A percentile compares a stretch with the other conserved stretches of the same genome.
These are phyloP conservation scores for Fusarium sacchari DNA, from an alignment of 2,329 filamentous ascomycete genomes.

Conservation along the genomic window DNA sequence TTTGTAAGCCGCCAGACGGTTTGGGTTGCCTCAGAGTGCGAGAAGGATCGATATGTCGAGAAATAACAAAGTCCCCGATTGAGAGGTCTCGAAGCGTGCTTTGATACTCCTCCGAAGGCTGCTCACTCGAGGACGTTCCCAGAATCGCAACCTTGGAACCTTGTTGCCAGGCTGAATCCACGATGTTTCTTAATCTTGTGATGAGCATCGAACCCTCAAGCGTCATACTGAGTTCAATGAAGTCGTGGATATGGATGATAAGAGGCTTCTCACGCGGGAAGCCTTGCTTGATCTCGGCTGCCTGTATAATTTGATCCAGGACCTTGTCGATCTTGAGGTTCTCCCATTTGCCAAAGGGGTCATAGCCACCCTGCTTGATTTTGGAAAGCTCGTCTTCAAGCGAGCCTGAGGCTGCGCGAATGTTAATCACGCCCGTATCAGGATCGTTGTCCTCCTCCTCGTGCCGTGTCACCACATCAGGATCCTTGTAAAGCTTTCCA, in stretches of 20 bases:
- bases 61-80: constrained; percentile 54
- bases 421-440: constrained; percentile 46
- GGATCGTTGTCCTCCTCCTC: constrained; percentile 50
- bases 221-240: constrained; percentile 78
- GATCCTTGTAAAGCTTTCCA: constrained; percentile 61
- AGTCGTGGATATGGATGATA: constrained; percentile 83
- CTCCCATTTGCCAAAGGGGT: constrained; percentile 63
- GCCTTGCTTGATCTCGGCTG: constrained; percentile 53
- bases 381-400: constrained; percentile 58
- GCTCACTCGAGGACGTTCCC: constrained; percentile 75
- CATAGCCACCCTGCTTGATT: constrained; percentile 51
- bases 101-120: constrained; percentile 57
- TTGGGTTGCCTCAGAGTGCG: constrained; percentile 43
- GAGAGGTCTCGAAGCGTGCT: constrained; percentile 53
- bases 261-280: constrained; percentile 57
- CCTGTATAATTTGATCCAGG: constrained; percentile 65
- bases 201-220: constrained; percentile 76
- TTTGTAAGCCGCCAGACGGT: constrained; percentile 33
- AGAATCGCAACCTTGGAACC: constrained; percentile 80
- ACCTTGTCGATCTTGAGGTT: constrained; percentile 69
- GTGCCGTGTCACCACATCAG: constrained; percentile 49
- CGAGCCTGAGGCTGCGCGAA: constrained; percentile 41
- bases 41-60: constrained; percentile 46
- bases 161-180: constrained; percentile 76
- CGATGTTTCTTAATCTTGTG: constrained; percentile 72